Evolutionary conservation across 2,329 filamentous ascomycete genomes (phyloP), one percentile per base, ranked within the genome.

Genomic region (Calonectria pauciramosa): DNA sequence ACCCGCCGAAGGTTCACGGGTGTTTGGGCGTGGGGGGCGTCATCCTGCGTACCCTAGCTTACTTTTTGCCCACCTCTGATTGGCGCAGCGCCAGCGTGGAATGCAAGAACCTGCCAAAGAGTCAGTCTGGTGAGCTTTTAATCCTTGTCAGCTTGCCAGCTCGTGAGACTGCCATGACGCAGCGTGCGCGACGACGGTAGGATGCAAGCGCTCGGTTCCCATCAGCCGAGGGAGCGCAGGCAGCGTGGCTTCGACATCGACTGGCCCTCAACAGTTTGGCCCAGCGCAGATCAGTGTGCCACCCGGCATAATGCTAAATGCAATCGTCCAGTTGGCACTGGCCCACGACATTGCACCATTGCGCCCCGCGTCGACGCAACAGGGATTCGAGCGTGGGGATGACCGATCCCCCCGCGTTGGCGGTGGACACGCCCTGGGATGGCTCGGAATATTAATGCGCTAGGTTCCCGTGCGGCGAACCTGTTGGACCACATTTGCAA

Each of bases 301-400:
- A 71, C 75, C 66, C 60, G 52, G 56, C 56, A 34, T 44, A 20
- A 52, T 41, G 20, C 64, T 52, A 34, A 65, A 63, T 59, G 75
- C 76, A 77, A 76, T 75, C 79, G 66, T 16, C 30, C 16, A 32
- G 7, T 9, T 38, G 32, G 18, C 9, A n/a, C 60, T 63, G 54
- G 54, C 41, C 70, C 38, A 60, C 47, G 38, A 34, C 10, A 79
- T 81, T 79, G 78, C 78, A 76, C 78, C 70, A 81, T 81, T 71
- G 60, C 68, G 68, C 79, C 79, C 78, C 78, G 73, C 73, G 67
- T 68, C 71, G 28, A 71, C 75, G 77, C 74, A 78, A 80, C 66
- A 54, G 32, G 54, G 47, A 26, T 30, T n/a, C 6, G 28, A 60
- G 47, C 47, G 41, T 70, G 38, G 60, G 60, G 64, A 67, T 59